Percentiles rank a stretch among this genome's conserved stretches.
Evolutionary conservation across 2,329 filamentous ascomycete species (phyloP).

Genomic region (Neobulgaria alba): DNA sequence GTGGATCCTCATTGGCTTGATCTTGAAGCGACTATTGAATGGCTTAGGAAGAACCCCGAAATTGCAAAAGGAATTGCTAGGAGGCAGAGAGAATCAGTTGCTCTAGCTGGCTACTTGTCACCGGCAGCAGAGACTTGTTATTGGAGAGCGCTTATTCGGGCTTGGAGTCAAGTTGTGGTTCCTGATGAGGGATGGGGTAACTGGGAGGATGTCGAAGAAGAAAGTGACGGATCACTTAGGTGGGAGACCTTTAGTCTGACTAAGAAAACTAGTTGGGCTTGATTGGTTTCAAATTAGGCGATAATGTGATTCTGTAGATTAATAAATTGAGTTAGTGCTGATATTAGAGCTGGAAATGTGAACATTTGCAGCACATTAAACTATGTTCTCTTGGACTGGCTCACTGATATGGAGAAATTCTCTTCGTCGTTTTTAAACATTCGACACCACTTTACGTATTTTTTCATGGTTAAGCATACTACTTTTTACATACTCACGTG

Average conservation of each 20-base stretch:
- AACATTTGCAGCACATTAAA: too few relatives aligned
- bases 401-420: too few relatives aligned
- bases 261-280: slow-evolving; percentile 15
- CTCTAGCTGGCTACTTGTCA: slow-evolving; percentile 37
- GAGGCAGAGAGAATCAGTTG: slow-evolving; percentile 37
- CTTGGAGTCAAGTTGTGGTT: slow-evolving; percentile 37
- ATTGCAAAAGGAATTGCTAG: slow-evolving; percentile 39
- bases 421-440: too few relatives aligned
- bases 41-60: slow-evolving; percentile 36
- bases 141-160: slow-evolving; percentile 41
- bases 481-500: too few relatives aligned
- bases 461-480: too few relatives aligned
- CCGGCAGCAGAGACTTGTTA: slow-evolving; percentile 45
- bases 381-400: too few relatives aligned
- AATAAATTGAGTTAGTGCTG: too few relatives aligned
- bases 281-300: too few relatives aligned
- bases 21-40: slow-evolving; percentile 37
- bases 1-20: slow-evolving; percentile 44
- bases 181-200: slow-evolving; percentile 32
- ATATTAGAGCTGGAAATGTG: too few relatives aligned
- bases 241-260: slow-evolving; percentile 24
- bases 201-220: slow-evolving; percentile 30
- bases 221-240: too few relatives aligned
- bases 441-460: too few relatives aligned
- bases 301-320: too few relatives aligned